Evolutionary conservation across 176 grass and related monocot species (phyloP), one percentile per base, ranked within the genome.

Genomic region (Carex kokanica): DNA sequence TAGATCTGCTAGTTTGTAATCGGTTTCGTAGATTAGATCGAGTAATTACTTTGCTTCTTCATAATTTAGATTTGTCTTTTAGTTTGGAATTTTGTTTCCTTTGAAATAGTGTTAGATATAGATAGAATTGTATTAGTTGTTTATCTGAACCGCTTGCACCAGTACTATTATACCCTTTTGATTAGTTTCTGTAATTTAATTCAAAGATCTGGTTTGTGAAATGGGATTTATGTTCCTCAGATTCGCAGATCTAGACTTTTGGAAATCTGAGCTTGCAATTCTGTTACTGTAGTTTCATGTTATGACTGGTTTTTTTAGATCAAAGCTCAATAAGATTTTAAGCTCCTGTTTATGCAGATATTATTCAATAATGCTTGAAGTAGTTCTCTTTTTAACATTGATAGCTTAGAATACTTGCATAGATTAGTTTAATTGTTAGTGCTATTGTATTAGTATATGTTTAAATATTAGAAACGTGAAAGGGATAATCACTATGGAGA

Each of bases 401-500:
- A 23, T 74, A 32, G n/a, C 11, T 74, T 55, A 83, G 18, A 54
- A 32, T 16, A 18, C 0, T 57, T 11, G 2, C 20, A 64, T 21
- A 31, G 6, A 45, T 45, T 54, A 31, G 27, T 17, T 23, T 56
- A 49, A 29, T n/a, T 54, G 12, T 15, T 17, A 70, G 38, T 23
- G 8, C 14, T 12, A 83, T 14, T 52, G 16, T 11, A 60, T 36
- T n/a, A 43, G 31, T 47, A 15, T 9, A 47, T 62, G 13, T 12
- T 57, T 23, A 14, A 63, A 31, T 24, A 41, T 65, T 40, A 31
- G 0, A 25, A 25, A 82, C 0, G 20, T 24, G 5, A 23, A 34
- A 80, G 23, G 34, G 18, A 21, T 17, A 78, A 59, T 58, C 14
- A 14, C 3, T 17, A 23, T 78, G 57, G 79, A 86, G 84, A 83